Evolutionary conservation across 179 eudicot species (phyloP).

Genomic region (Amaranthus tricolor): DNA sequence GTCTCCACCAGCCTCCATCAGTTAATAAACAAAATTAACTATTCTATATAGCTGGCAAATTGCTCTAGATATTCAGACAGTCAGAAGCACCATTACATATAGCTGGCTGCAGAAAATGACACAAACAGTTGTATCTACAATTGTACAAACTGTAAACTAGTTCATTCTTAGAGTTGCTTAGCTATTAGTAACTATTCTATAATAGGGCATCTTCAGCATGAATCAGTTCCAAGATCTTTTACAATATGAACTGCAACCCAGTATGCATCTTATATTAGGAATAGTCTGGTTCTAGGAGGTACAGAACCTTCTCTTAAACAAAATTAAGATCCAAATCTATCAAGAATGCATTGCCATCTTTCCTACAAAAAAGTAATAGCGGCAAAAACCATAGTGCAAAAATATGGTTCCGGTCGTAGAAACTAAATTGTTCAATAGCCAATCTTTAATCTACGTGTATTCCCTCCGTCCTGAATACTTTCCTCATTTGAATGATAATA

Average conservation of each 20-base stretch:
- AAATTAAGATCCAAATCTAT: not conserved
- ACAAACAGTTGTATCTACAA: not conserved
- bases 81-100: not conserved
- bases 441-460: not conserved
- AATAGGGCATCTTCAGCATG: too few species aligned
- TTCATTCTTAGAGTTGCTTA: not conserved
- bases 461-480: too few species aligned
- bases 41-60: not conserved
- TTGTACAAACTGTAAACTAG: not conserved
- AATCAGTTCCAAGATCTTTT: too few species aligned
- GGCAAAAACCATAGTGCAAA: not conserved
- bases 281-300: not conserved
- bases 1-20: too few species aligned
- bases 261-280: too few species aligned
- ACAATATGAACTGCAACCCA: too few species aligned
- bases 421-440: not conserved
- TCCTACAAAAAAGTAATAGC: not conserved
- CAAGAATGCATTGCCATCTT: not conserved
- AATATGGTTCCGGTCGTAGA: not conserved
- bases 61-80: not conserved
- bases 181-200: not conserved
- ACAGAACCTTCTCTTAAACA: not conserved
- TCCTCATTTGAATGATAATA: too few species aligned
- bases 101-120: constrained; percentile 9
- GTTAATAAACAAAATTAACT: not conserved